These are phyloP conservation scores for Curvularia sp. DNA, from an alignment of 2,329 filamentous ascomycete genomes.

Conservation along the genomic window DNA sequence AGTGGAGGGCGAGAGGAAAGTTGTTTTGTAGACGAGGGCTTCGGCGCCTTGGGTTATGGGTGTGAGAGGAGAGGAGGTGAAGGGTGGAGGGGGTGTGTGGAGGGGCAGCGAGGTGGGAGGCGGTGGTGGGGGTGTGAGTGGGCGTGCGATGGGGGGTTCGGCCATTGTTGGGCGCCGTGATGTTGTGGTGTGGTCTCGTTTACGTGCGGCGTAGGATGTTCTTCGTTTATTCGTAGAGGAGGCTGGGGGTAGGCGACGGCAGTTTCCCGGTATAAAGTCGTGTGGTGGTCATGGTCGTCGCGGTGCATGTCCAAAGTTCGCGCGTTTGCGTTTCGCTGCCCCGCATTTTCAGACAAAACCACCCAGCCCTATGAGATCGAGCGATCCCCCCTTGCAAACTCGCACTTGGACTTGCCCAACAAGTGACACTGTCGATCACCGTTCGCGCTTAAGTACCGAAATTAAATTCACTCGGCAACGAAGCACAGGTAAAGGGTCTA, in stretches of 20 bases:
- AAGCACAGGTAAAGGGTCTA: conserved; percentile 11
- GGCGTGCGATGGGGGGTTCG: conserved; percentile 29
- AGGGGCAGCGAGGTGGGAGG: conserved; percentile 32
- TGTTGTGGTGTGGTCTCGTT: too few species aligned
- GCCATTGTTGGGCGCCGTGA: conserved; percentile 14
- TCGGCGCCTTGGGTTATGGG: conserved; percentile 95
- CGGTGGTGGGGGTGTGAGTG: conserved; percentile 28
- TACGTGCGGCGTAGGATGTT: too few species aligned
- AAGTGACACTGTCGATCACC: conserved; percentile 21
- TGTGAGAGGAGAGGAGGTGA: conserved; percentile 63
- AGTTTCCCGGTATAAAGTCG: too few species aligned
- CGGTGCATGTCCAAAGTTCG: too few species aligned
- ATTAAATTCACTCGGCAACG: neutral
- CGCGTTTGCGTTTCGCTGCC: too few species aligned
- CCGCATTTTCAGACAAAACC: too few species aligned
- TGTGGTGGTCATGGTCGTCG: too few species aligned
- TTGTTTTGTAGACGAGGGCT: conserved; percentile 88
- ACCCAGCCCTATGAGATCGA: too few species aligned
- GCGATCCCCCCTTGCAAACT: too few species aligned
- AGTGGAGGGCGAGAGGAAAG: conserved; percentile 71
- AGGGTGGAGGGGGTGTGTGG: conserved; percentile 39
- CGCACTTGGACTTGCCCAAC: conserved; percentile 19
- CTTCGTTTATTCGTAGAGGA: neutral
- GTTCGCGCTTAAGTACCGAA: conserved; percentile 12
- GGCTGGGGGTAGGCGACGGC: too few species aligned